These are phyloP conservation scores for Piromyces finnis DNA, from an alignment of 192 early-diverging fungal genomes.

Conservation along the genomic window DNA sequence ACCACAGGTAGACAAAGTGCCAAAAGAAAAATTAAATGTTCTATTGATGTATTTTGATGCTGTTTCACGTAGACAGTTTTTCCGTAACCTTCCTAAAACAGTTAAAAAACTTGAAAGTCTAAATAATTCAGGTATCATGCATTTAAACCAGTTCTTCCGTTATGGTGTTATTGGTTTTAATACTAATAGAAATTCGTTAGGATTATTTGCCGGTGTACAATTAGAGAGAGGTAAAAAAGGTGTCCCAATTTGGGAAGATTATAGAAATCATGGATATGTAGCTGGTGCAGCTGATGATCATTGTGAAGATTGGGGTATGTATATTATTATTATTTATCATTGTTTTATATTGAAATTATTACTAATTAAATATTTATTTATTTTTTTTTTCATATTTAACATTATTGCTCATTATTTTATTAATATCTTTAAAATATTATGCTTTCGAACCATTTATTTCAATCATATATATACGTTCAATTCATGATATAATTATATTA, in stretches of 20 bases:
- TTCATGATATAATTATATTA: no score
- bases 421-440: no score
- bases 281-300: slow-evolving; percentile 25
- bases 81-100: slow-evolving; percentile 26
- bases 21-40: slow-evolving; percentile 18
- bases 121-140: slow-evolving; percentile 9
- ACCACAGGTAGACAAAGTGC: background rate
- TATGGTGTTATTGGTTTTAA: slow-evolving; percentile 31
- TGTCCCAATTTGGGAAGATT: slow-evolving; percentile 34
- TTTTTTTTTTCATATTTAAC: no score
- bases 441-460: no score
- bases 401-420: no score
- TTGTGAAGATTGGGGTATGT: slow-evolving; percentile 27
- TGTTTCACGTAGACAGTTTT: slow-evolving; percentile 26
- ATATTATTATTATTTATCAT: no score
- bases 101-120: slow-evolving; percentile 7
- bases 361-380: no score
- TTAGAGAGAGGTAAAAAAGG: slow-evolving; percentile 1
- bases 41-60: slow-evolving; percentile 31
- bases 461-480: no score
- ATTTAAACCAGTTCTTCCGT: slow-evolving; percentile 25
- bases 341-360: no score
- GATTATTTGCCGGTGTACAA: slow-evolving; percentile 9
- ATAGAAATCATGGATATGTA: slow-evolving; percentile 27
- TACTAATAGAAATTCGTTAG: slow-evolving; percentile 27